These are phyloP conservation scores for Chlamydomonas sp. DNA, from an alignment of 139 green algal species.

Conservation along the genomic window DNA sequence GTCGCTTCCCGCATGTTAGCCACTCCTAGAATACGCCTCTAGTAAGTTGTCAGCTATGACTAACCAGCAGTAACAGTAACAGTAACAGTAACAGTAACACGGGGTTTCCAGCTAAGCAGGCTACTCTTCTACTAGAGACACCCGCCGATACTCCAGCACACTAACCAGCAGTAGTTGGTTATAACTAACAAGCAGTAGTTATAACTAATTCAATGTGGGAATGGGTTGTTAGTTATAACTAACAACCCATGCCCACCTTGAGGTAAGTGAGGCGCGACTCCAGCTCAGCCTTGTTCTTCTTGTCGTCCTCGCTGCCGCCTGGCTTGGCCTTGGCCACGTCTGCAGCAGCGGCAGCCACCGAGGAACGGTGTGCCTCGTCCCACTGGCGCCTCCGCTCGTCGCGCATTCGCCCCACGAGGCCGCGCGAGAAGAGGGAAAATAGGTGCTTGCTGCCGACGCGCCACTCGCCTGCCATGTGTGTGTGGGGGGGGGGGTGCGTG, in stretches of 20 bases:
- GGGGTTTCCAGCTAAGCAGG: too few species aligned
- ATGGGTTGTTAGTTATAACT: not conserved
- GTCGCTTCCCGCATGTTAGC: too few species aligned
- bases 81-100: too few species aligned
- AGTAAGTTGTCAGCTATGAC: too few species aligned
- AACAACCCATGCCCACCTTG: slow-evolving; percentile 7
- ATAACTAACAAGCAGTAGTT: too few species aligned
- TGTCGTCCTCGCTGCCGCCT: not conserved
- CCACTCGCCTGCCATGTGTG: slow-evolving; percentile 65
- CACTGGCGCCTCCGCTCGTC: slow-evolving; percentile 55
- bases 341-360: slow-evolving; percentile 39
- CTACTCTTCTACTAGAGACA: too few species aligned
- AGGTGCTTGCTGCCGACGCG: slow-evolving; percentile 64
- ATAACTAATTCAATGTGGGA: not conserved
- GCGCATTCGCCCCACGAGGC: slow-evolving; percentile 31
- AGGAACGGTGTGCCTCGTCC: slow-evolving; percentile 32
- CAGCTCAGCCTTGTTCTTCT: slow-evolving; percentile 55
- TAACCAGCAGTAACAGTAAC: too few species aligned
- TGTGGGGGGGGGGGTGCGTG: too few species aligned
- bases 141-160: too few species aligned
- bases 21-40: too few species aligned
- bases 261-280: slow-evolving; percentile 47
- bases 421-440: slow-evolving; percentile 64
- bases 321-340: slow-evolving; percentile 24
- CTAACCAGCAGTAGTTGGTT: too few species aligned